These are phyloP conservation scores for Metschnikowia lochheadii DNA, from an alignment of 805 yeast species.

Conservation along the genomic window DNA sequence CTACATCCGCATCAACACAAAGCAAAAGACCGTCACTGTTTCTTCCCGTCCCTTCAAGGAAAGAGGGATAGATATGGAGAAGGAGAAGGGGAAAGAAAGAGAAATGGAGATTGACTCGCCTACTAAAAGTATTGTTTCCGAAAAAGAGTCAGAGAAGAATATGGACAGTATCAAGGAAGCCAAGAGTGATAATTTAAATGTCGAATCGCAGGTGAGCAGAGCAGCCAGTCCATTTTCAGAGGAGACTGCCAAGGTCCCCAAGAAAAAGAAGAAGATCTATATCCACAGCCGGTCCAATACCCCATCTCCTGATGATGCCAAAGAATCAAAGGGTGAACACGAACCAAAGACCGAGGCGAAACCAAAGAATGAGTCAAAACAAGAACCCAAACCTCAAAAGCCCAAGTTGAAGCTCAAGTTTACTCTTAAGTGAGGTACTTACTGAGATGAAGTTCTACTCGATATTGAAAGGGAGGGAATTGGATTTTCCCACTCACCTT, in stretches of 20 bases:
- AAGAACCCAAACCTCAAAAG: constrained; percentile 8
- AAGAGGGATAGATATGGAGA: not conserved
- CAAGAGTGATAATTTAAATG: not conserved
- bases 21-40: not conserved
- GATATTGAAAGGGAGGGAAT: too few relatives aligned
- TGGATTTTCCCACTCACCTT: too few relatives aligned
- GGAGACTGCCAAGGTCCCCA: constrained; percentile 10
- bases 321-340: not conserved
- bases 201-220: constrained; percentile 1
- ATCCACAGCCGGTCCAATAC: constrained; percentile 19
- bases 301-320: constrained; percentile 6
- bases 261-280: constrained; percentile 28
- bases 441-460: too few relatives aligned
- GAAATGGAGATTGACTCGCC: not conserved
- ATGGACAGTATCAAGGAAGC: not conserved
- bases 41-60: not conserved
- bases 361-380: not conserved
- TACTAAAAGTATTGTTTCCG: not conserved
- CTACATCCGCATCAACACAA: constrained; percentile 2
- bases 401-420: constrained; percentile 14
- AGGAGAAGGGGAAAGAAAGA: not conserved
- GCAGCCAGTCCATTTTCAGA: constrained; percentile 15
- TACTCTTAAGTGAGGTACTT: constrained; percentile 2
- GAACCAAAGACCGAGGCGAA: not conserved
- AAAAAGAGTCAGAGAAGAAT: not conserved